phyloP scores from a whole-genome alignment of 176 grass and related monocot genomes.

The Raddia guianensis region DNA sequence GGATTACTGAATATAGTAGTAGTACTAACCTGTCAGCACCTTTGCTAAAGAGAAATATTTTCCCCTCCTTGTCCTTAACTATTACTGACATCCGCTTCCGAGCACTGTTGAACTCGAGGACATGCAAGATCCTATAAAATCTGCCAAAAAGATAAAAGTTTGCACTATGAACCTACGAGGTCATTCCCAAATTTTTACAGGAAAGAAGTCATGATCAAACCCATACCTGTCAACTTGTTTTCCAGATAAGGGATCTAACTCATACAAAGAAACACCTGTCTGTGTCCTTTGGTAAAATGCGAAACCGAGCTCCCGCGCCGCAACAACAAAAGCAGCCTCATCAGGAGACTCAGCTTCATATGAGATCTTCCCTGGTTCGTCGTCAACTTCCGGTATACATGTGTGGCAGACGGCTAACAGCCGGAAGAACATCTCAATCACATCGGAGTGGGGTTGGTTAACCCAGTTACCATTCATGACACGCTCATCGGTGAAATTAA shows the following conservation, averaged over 20 bases:
- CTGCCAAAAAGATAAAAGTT: constrained; percentile 38
- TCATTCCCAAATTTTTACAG: not conserved
- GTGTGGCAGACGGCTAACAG: constrained; percentile 85
- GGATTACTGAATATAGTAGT: constrained; percentile 2
- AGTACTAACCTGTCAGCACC: constrained; percentile 81
- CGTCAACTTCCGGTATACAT: constrained; percentile 78
- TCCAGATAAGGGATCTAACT: constrained; percentile 61
- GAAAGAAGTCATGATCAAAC: not conserved
- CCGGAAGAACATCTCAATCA: constrained; percentile 73
- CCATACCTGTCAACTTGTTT: constrained; percentile 65
- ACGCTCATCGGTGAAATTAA: constrained; percentile 85
- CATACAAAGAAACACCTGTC: constrained; percentile 58
- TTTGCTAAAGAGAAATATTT: constrained; percentile 73
- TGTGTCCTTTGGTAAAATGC: constrained; percentile 84
- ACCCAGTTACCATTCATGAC: constrained; percentile 81
- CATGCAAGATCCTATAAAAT: constrained; percentile 70
- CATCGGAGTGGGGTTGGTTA: constrained; percentile 35
- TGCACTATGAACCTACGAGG: not conserved
- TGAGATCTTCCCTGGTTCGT: constrained; percentile 61
- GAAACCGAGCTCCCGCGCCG: constrained; percentile 78
- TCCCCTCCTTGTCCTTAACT: constrained; percentile 71
- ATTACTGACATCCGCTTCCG: constrained; percentile 91
- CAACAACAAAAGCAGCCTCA: constrained; percentile 86
- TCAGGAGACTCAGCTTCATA: constrained; percentile 98
- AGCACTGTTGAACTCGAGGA: constrained; percentile 88